Base-by-base conservation (phyloP, 352 stramenopile species). In the Globisporangium cederbergense region DNA sequence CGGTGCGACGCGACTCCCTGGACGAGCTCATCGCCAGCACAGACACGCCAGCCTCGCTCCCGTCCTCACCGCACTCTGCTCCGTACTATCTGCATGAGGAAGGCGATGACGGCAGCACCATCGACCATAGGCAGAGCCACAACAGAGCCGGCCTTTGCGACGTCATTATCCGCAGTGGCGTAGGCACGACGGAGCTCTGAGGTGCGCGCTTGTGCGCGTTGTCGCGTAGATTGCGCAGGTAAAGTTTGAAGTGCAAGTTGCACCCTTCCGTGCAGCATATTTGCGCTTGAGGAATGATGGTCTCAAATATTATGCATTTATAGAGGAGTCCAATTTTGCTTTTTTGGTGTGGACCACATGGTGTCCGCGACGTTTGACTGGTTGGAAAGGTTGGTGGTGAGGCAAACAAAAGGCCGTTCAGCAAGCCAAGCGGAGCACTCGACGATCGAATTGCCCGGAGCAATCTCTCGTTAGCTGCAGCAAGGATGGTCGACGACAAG, bases 351-450 rank as follows among this genome's bases (percentile, higher is more conserved):
- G 52, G 32, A 25, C 40, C 28, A 52, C 30, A 30, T 9, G 13
- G 2, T 9, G 14, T 32, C 2, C 45, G 32, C 8, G 25, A n/a
- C 13, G 46, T 63, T 63, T 63, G 57, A 55, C 28, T 63, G 57
- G 57, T 52, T 63, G 57, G 53, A 63, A 61, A 63, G 57, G 57
- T 63, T 63, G 57, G 57, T 63, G 57, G 57, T 63, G 57, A 63
- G 57, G 57, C 57, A 55, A 63, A 63, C 57, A 55, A 63, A 63
- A 61, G 38, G 32, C 55, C 2, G 13, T 51, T 50, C 9, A 34
- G 0, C 16, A 54, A 14, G 4, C 47, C 11, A n/a, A 30, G 57
- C 25, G 42, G 30, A 22, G 57, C 56, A 62, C 40, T 52, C 55
- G 55, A 40, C 55, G 55, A 58, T 58, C 52, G n/a, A 58, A 58